Conservation (phyloP, 2,329 filamentous ascomycete genomes). For the Verticillium albo-atrum region DNA sequence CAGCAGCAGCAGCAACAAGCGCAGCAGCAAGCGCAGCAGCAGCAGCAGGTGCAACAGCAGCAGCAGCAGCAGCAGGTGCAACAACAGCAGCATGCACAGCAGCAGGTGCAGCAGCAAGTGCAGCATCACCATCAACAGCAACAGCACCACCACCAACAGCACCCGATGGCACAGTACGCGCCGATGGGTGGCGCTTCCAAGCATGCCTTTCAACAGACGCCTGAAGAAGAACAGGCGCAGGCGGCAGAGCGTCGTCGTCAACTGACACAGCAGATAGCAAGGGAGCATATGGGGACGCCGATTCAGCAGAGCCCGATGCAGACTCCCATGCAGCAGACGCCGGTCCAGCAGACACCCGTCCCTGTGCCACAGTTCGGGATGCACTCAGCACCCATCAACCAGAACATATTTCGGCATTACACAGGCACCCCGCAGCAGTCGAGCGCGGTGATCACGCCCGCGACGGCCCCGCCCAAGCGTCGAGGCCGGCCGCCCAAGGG, state of each 20-base stretch:
- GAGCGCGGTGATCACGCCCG: slow-evolving; percentile 5
- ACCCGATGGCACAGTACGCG: slow-evolving; percentile 5
- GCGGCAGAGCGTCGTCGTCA: slow-evolving; percentile 8
- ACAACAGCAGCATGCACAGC: slow-evolving; percentile 1
- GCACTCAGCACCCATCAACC: slow-evolving; percentile 6
- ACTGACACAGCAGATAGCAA: not conserved
- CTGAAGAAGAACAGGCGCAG: slow-evolving; percentile 13
- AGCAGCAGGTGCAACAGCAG: slow-evolving; percentile 10
- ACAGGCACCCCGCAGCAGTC: slow-evolving; percentile 3
- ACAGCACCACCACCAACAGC: slow-evolving; percentile 3
- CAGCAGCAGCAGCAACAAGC: slow-evolving; percentile 11
- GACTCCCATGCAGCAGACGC: slow-evolving; percentile 7
- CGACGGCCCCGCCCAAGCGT: slow-evolving; percentile 6
- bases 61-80: not conserved
- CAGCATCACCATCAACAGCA: slow-evolving; percentile 6
- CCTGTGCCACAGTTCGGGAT: slow-evolving; percentile 14
- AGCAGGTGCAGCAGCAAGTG: slow-evolving; percentile 5
- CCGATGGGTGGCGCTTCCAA: slow-evolving; percentile 11
- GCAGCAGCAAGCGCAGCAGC: slow-evolving; percentile 19
- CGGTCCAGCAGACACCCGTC: slow-evolving; percentile 12
- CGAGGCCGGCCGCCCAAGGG: slow-evolving; percentile 12
- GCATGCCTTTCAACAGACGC: slow-evolving; percentile 11
- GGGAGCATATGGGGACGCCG: slow-evolving; percentile 1
- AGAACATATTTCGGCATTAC: slow-evolving; percentile 11
- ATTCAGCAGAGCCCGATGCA: slow-evolving; percentile 4